These are phyloP conservation scores for Lolium multiflorum DNA, from an alignment of 176 grass and related monocot species.

Conservation along the genomic window DNA sequence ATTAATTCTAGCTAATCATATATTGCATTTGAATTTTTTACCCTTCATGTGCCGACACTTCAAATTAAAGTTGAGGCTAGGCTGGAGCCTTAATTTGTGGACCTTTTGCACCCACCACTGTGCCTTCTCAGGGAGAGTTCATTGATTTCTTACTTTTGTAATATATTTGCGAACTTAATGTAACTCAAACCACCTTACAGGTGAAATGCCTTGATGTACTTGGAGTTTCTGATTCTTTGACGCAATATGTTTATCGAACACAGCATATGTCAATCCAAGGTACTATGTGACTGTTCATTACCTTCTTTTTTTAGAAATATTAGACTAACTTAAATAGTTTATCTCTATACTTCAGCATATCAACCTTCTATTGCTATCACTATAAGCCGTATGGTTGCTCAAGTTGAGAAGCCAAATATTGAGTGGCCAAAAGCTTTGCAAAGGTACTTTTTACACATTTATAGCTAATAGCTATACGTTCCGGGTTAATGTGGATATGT, in stretches of 20 bases:
- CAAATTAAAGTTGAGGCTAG: conserved; percentile 12
- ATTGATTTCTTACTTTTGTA: conserved; percentile 21
- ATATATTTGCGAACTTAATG: conserved; percentile 27
- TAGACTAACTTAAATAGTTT: conserved; percentile 45
- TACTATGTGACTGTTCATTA: conserved; percentile 48
- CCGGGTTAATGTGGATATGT: conserved; percentile 35
- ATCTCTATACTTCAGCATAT: conserved; percentile 69
- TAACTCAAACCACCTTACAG: conserved; percentile 53
- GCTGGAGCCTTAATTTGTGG: neutral
- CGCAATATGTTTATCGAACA: conserved; percentile 77
- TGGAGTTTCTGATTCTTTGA: conserved; percentile 83
- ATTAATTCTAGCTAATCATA: conserved; percentile 24
- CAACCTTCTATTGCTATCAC: conserved; percentile 82
- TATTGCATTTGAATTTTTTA: neutral
- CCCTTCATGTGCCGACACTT: neutral
- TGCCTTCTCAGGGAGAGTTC: neutral
- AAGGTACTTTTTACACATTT: conserved; percentile 55
- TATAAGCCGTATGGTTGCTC: conserved; percentile 84
- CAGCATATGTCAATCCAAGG: conserved; percentile 86
- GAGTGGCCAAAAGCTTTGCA: conserved; percentile 95
- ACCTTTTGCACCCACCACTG: neutral
- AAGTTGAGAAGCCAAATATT: conserved; percentile 95
- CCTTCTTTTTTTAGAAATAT: conserved; percentile 34
- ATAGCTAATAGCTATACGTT: conserved; percentile 9
- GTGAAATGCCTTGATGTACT: conserved; percentile 85